Evolutionary conservation across 2,329 filamentous ascomycete species (phyloP).

Genomic region (Hyphodiscus sp.): DNA sequence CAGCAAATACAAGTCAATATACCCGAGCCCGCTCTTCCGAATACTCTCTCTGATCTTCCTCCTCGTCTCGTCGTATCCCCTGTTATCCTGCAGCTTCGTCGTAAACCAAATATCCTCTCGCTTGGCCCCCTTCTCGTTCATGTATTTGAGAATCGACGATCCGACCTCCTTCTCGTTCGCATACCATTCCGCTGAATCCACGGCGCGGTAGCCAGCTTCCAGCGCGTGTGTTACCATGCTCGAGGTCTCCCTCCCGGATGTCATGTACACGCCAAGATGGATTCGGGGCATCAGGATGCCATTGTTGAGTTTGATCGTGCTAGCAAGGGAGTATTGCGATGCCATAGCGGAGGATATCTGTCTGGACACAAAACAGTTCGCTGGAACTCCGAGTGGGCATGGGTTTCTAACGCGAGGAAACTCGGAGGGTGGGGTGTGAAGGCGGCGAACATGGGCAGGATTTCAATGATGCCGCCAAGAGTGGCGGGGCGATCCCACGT

Average conservation of each 20-base stretch:
- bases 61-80: slow-evolving; percentile 60
- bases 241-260: slow-evolving; percentile 53
- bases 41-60: slow-evolving; percentile 60
- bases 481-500: background rate
- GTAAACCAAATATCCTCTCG: slow-evolving; percentile 74
- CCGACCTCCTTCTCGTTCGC: slow-evolving; percentile 68
- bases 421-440: background rate
- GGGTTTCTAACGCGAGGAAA: too few species aligned
- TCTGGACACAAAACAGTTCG: background rate
- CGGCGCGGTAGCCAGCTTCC: slow-evolving; percentile 44
- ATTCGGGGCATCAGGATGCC: slow-evolving; percentile 62
- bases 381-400: too few species aligned
- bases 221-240: slow-evolving; percentile 40
- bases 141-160: slow-evolving; percentile 53
- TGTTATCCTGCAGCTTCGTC: slow-evolving; percentile 62
- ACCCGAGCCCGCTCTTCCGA: slow-evolving; percentile 59
- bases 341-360: background rate
- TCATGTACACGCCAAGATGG: slow-evolving; percentile 69
- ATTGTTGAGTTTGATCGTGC: slow-evolving; percentile 49
- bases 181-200: slow-evolving; percentile 50
- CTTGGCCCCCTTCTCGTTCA: slow-evolving; percentile 45
- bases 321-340: slow-evolving; percentile 6
- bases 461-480: slow-evolving; percentile 4
- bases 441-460: background rate
- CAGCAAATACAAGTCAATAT: slow-evolving; percentile 73